phyloP scores from a whole-genome alignment of 2,329 filamentous ascomycete species.

The Diaporthe nobilis region DNA sequence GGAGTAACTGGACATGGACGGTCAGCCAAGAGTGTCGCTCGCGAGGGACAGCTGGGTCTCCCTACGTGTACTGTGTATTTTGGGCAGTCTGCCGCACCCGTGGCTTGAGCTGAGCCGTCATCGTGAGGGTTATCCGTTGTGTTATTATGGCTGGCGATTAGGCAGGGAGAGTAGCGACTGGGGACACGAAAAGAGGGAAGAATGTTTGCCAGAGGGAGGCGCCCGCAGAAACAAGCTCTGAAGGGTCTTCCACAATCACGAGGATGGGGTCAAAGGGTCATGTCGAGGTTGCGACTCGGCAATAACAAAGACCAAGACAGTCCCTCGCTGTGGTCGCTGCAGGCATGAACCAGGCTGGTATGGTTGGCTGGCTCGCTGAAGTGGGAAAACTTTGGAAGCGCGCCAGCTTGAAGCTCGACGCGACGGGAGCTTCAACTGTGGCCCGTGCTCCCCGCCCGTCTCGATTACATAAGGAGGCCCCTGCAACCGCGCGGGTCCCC shows the following conservation, averaged over 20 bases:
- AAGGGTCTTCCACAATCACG: constrained; percentile 6
- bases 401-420: constrained; percentile 30
- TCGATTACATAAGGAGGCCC: not conserved
- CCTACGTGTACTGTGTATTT: constrained; percentile 64
- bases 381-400: constrained; percentile 33
- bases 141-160: not conserved
- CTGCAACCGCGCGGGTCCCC: no score
- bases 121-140: constrained; percentile 26
- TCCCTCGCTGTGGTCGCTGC: constrained; percentile 11
- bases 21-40: constrained; percentile 1
- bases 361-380: constrained; percentile 13
- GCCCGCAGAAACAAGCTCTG: constrained; percentile 16
- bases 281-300: constrained; percentile 20
- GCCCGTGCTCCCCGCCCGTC: not conserved
- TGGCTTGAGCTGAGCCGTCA: constrained; percentile 49
- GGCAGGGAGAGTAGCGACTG: not conserved
- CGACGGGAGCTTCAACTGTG: constrained; percentile 14
- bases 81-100: constrained; percentile 63
- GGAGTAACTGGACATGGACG: constrained; percentile 64
- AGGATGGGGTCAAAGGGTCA: constrained; percentile 22
- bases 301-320: constrained; percentile 24
- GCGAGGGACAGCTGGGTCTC: constrained; percentile 41
- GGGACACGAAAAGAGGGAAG: not conserved
- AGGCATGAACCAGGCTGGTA: constrained; percentile 30
- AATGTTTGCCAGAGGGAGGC: not conserved